These are phyloP conservation scores for Tylopilus sp. DNA, from an alignment of 1,284 basidiomycete species.

Conservation along the genomic window DNA sequence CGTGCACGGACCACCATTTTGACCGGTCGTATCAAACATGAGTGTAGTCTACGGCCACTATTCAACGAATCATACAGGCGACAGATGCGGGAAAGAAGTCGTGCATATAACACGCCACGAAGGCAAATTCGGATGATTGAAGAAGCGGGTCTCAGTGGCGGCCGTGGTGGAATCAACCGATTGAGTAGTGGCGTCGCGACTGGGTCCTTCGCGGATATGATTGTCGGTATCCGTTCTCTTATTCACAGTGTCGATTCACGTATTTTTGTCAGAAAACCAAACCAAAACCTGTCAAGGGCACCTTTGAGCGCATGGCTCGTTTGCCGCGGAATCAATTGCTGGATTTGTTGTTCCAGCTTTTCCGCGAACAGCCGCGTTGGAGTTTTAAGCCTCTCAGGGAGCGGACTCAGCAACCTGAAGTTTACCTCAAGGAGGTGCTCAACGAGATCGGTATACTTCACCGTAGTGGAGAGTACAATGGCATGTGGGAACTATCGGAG, in stretches of 20 bases:
- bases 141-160: constrained; percentile 65
- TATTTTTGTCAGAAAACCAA: constrained; percentile 58
- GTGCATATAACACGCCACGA: constrained; percentile 69
- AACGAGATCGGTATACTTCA: constrained; percentile 86
- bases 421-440: constrained; percentile 90
- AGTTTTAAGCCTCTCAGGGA: constrained; percentile 83
- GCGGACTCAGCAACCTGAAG: constrained; percentile 91
- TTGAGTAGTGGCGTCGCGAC: constrained; percentile 68
- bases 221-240: constrained; percentile 57
- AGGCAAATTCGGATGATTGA: constrained; percentile 62
- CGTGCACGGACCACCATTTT: constrained; percentile 79
- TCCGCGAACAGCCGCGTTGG: constrained; percentile 87
- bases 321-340: constrained; percentile 86
- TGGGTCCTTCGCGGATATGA: constrained; percentile 72
- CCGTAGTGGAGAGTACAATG: constrained; percentile 81
- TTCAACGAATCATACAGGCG: constrained; percentile 71
- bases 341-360: constrained; percentile 86
- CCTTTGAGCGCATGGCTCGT: constrained; percentile 87
- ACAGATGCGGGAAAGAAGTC: constrained; percentile 69
- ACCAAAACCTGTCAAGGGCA: constrained; percentile 74
- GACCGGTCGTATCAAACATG: constrained; percentile 80
- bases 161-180: constrained; percentile 74
- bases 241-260: constrained; percentile 1
- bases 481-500: constrained; percentile 76
- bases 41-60: constrained; percentile 70